Conservation (phyloP, 2,329 filamentous ascomycete species). For the Leptodontidium sp. region DNA sequence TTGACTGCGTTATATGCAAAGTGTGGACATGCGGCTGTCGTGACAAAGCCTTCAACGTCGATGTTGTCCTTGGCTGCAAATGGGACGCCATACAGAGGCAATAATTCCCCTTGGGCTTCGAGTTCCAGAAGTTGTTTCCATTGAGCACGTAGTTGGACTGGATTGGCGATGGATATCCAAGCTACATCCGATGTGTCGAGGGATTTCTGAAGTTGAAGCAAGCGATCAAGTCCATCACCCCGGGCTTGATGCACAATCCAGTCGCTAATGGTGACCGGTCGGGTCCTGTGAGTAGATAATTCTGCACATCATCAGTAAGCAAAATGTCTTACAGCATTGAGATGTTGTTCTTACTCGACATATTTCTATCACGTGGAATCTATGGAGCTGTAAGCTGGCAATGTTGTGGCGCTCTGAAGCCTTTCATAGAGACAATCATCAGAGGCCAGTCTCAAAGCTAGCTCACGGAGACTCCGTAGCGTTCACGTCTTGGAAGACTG, state of each 20-base stretch:
- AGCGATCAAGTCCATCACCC: slow-evolving; percentile 17
- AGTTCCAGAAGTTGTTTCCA: slow-evolving; percentile 8
- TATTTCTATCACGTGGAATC: not conserved
- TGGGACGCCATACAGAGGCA: slow-evolving; percentile 61
- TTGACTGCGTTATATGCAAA: slow-evolving; percentile 54
- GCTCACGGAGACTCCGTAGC: not conserved
- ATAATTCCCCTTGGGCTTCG: not conserved
- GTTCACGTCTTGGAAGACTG: not conserved
- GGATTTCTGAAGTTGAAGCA: slow-evolving; percentile 13
- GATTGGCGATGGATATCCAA: slow-evolving; percentile 15
- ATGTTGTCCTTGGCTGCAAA: slow-evolving; percentile 65
- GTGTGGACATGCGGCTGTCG: slow-evolving; percentile 59
- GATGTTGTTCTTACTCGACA: slow-evolving; percentile 5
- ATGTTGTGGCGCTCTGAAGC: not conserved
- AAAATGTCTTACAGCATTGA: not conserved
- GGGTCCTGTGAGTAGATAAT: slow-evolving; percentile 9
- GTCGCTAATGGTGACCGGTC: slow-evolving; percentile 18
- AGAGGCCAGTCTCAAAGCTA: not conserved
- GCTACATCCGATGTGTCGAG: slow-evolving; percentile 13
- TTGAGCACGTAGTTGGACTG: slow-evolving; percentile 19
- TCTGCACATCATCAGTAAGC: not conserved
- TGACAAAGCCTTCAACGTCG: slow-evolving; percentile 58
- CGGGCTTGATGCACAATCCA: slow-evolving; percentile 19
- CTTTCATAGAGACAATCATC: not conserved
- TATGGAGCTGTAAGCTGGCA: not conserved